Conservation (phyloP, 768 basidiomycete genomes). For the Clavulina sp. region DNA sequence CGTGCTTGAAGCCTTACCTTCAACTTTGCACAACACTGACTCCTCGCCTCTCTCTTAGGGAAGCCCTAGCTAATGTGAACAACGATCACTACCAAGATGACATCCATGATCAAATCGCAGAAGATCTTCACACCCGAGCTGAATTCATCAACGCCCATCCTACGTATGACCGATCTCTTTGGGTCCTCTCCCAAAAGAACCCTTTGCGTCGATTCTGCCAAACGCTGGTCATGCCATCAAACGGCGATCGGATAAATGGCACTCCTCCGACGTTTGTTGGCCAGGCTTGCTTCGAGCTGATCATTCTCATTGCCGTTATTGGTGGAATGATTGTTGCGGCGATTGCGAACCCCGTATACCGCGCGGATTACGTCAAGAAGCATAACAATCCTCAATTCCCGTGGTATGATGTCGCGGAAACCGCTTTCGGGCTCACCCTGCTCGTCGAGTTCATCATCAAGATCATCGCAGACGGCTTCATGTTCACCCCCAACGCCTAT, state of each 20-base stretch:
- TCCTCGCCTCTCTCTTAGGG: constrained; percentile 24
- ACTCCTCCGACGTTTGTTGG: constrained; percentile 41
- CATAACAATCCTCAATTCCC: constrained; percentile 41
- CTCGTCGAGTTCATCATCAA: constrained; percentile 79
- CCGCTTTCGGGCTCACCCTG: constrained; percentile 48
- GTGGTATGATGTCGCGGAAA: constrained; percentile 81
- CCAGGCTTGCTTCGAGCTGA: constrained; percentile 54
- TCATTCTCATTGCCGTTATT: constrained; percentile 58
- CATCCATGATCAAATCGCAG: constrained; percentile 42
- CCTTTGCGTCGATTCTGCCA: constrained; percentile 60
- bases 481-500: constrained; percentile 85
- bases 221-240: constrained; percentile 60
- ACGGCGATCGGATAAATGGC: constrained; percentile 82
- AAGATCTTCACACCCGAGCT: constrained; percentile 57
- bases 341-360: constrained; percentile 71
- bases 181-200: constrained; percentile 73
- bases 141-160: constrained; percentile 84
- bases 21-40: not conserved
- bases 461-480: constrained; percentile 78
- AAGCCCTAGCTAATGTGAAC: constrained; percentile 48
- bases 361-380: constrained; percentile 45
- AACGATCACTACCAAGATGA: constrained; percentile 35
- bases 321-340: constrained; percentile 69
- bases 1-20: not conserved
- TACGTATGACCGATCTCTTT: constrained; percentile 76